Evolutionary conservation across 73 alveolate species (phyloP), one percentile per base, ranked within the genome.

Genomic region (Uronychia binucleata): DNA sequence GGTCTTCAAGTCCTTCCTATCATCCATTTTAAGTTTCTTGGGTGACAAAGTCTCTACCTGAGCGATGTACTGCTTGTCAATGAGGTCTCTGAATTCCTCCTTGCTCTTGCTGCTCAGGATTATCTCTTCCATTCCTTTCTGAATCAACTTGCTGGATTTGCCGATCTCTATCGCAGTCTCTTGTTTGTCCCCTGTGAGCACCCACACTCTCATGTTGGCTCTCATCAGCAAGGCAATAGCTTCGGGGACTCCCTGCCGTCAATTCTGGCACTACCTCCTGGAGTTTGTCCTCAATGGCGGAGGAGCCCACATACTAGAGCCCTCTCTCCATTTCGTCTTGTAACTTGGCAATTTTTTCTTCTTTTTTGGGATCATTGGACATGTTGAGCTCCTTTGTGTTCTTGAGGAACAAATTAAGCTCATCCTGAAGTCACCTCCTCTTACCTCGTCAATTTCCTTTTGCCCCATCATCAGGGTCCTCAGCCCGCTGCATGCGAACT

Each of bases 161-260:
- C 97, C 96, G 58, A 95, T 95, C 81, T 95, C 99, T 81, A 91
- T 90, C 5, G 99, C 97, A 33, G 99, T 95, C 78, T 95, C 99
- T 81, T 93, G 89, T 89, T 95, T 95, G 84, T 95, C 99, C 35
- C 99, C 99, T 19, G 99, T 95, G 33, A 95, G 86, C 33, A 95
- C 96, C 99, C 99, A 95, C 33, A 95, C 92, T 82, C 95, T 93
- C n/a, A 95, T 95, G 60, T 95, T 91, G 29, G 98, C 92, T 32
- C 93, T 90, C 60, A 95, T 79, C 83, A 95, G 75, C 35, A 90
- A 88, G n/a, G 90, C 91, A 58, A 95, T 95, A 19, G 99, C 91
- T 32, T 88, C 99, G 26, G 91, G 86, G 19, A 85, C 91, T 11
- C 67, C 67, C n/a, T n/a, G n/a, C n/a, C n/a, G n/a, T n/a, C n/a